Evolutionary conservation across 371 early-diverging fungal genomes (phyloP).

Genomic region (Globomyces sp.): DNA sequence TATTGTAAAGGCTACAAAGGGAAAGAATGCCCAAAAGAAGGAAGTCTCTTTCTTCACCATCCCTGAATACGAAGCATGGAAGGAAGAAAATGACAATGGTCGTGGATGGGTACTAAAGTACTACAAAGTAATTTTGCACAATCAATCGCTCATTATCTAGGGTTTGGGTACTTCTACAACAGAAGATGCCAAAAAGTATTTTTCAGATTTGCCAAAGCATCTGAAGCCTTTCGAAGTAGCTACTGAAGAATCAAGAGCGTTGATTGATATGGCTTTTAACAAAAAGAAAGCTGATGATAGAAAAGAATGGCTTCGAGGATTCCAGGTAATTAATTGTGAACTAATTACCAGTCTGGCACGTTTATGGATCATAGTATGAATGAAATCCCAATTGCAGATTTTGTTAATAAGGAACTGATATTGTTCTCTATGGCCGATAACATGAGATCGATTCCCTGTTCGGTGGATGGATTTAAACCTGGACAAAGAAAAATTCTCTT

Average conservation of each 20-base stretch:
- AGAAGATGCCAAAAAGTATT: slow-evolving; percentile 95
- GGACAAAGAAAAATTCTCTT: slow-evolving; percentile 98
- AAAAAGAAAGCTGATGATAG: slow-evolving; percentile 96
- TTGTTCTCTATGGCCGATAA: slow-evolving; percentile 99
- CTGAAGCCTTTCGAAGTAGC: slow-evolving; percentile 80
- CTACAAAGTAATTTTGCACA: slow-evolving; percentile 68
- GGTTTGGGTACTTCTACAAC: slow-evolving; percentile 97
- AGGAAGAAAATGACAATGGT: slow-evolving; percentile 57
- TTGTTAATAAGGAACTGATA: slow-evolving; percentile 98
- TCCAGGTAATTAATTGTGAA: neutral
- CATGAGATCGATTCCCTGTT: slow-evolving; percentile 95
- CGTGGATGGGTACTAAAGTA: slow-evolving; percentile 91
- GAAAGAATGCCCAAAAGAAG: slow-evolving; percentile 44
- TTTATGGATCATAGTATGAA: slow-evolving; percentile 86
- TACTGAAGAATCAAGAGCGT: slow-evolving; percentile 66
- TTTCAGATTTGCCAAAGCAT: slow-evolving; percentile 78
- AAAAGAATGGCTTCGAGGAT: slow-evolving; percentile 90
- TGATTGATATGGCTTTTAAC: slow-evolving; percentile 98
- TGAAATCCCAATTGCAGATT: slow-evolving; percentile 87
- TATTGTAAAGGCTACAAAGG: slow-evolving; percentile 86
- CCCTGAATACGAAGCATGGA: slow-evolving; percentile 97
- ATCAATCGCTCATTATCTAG: too few relatives aligned
- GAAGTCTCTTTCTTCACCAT: slow-evolving; percentile 90
- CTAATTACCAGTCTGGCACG: slow-evolving; percentile 72
- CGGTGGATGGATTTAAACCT: slow-evolving; percentile 99